Percentiles rank a stretch among this genome's conserved stretches.
Conservation (phyloP, 1,284 basidiomycete species). For the Ustilago bromivora region DNA sequence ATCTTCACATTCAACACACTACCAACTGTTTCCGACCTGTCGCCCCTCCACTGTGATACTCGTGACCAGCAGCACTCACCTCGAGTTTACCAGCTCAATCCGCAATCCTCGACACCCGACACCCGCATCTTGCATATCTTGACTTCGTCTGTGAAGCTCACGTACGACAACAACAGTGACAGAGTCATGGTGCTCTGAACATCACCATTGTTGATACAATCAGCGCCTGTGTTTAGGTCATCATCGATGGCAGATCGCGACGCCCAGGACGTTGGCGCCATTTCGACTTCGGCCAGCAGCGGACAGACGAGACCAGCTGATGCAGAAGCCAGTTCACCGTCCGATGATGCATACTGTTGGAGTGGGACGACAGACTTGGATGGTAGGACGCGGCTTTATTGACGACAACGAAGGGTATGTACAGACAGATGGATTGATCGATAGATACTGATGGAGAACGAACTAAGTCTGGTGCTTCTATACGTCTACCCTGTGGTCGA, state of each 20-base stretch:
- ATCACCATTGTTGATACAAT: not conserved
- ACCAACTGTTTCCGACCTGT: not conserved
- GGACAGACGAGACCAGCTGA: conserved; percentile 1
- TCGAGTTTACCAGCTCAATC: not conserved
- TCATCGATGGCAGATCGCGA: conserved; percentile 17
- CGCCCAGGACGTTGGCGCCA: not conserved
- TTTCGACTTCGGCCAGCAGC: not conserved
- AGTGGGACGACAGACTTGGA: no score
- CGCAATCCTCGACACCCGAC: not conserved
- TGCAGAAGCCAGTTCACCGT: not conserved
- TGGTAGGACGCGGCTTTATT: no score
- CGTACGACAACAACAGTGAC: not conserved
- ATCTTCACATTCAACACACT: not conserved
- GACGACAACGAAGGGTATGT: no score
- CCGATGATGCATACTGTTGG: not conserved
- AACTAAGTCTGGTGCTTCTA: no score
- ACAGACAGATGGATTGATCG: no score
- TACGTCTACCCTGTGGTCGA: no score
- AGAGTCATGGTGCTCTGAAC: not conserved
- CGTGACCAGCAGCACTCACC: not conserved
- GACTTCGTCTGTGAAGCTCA: not conserved
- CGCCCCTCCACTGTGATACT: not conserved
- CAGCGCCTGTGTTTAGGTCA: not conserved
- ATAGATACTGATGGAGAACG: no score
- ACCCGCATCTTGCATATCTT: not conserved